Evolutionary conservation across 2,329 filamentous ascomycete genomes (phyloP).

Genomic region (Camillea tinctor): DNA sequence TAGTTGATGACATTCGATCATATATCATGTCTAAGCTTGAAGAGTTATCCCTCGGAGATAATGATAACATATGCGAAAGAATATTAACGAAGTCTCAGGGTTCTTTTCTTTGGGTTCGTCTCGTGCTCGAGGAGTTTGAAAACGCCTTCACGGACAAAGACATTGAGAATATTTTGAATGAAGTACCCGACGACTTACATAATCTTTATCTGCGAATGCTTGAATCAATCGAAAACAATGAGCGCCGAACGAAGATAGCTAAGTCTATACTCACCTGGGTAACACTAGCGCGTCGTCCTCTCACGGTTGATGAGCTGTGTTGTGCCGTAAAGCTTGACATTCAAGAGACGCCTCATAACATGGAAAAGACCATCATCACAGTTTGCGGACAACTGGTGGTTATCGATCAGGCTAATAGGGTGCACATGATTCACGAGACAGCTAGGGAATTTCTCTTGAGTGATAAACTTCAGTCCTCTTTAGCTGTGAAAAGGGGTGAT

Average conservation of each 20-base stretch:
- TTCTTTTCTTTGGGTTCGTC: constrained; percentile 32
- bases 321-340: constrained; percentile 24
- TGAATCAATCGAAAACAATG: constrained; percentile 19
- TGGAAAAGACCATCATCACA: constrained; percentile 26
- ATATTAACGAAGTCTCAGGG: constrained; percentile 31
- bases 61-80: constrained; percentile 22
- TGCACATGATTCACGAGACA: constrained; percentile 34
- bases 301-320: constrained; percentile 24
- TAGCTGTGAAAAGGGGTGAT: constrained; percentile 18
- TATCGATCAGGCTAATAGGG: constrained; percentile 25
- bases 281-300: constrained; percentile 22
- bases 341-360: constrained; percentile 26
- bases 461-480: constrained; percentile 13
- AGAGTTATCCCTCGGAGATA: constrained; percentile 19
- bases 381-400: constrained; percentile 33
- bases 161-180: constrained; percentile 26
- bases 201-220: constrained; percentile 28
- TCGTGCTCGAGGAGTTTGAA: constrained; percentile 32
- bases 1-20: constrained; percentile 25
- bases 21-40: constrained; percentile 21
- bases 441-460: constrained; percentile 30
- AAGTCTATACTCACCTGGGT: constrained; percentile 27
- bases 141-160: constrained; percentile 28
- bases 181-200: constrained; percentile 27
- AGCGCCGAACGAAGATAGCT: constrained; percentile 19